Conservation (phyloP, 495 filamentous ascomycete species). For the Penicillium angulare region DNA sequence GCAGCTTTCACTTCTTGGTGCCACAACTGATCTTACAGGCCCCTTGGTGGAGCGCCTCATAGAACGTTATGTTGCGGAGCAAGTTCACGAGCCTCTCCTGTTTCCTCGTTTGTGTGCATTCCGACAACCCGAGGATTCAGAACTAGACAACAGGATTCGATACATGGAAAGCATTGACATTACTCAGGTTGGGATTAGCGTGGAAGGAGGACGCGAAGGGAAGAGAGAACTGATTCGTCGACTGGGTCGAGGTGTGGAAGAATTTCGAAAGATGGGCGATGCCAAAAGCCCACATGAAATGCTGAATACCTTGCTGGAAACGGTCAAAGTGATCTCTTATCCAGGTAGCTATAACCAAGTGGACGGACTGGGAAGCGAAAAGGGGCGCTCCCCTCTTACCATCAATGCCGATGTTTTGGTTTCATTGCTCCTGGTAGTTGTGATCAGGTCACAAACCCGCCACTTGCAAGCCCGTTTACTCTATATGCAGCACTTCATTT, state of each 20-base stretch:
- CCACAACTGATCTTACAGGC: slow-evolving; percentile 91
- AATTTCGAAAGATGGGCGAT: slow-evolving; percentile 82
- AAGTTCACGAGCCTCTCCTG: slow-evolving; percentile 83
- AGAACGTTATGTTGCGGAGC: slow-evolving; percentile 91
- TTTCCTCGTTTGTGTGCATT: slow-evolving; percentile 80
- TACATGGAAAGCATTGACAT: slow-evolving; percentile 94
- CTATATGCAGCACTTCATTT: slow-evolving; percentile 96
- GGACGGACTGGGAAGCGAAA: slow-evolving; percentile 50
- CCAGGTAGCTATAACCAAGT: slow-evolving; percentile 36
- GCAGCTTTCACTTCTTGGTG: slow-evolving; percentile 85
- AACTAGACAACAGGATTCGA: slow-evolving; percentile 84
- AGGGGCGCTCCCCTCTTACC: slow-evolving; percentile 62
- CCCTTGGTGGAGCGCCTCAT: slow-evolving; percentile 89
- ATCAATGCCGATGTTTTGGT: slow-evolving; percentile 97
- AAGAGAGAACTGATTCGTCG: slow-evolving; percentile 72
- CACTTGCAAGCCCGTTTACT: slow-evolving; percentile 82
- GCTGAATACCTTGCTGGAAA: slow-evolving; percentile 83
- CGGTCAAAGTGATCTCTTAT: slow-evolving; percentile 77
- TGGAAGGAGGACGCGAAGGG: slow-evolving; percentile 66
- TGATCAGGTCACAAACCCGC: slow-evolving; percentile 86
- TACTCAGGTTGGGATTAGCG: slow-evolving; percentile 84
- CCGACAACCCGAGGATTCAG: slow-evolving; percentile 78
- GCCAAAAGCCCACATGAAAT: slow-evolving; percentile 91
- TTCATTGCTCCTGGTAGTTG: slow-evolving; percentile 85
- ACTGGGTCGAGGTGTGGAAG: slow-evolving; percentile 75